phyloP scores from a whole-genome alignment of 1,139 yeast genomes.

The Yamadazyma oceani region DNA sequence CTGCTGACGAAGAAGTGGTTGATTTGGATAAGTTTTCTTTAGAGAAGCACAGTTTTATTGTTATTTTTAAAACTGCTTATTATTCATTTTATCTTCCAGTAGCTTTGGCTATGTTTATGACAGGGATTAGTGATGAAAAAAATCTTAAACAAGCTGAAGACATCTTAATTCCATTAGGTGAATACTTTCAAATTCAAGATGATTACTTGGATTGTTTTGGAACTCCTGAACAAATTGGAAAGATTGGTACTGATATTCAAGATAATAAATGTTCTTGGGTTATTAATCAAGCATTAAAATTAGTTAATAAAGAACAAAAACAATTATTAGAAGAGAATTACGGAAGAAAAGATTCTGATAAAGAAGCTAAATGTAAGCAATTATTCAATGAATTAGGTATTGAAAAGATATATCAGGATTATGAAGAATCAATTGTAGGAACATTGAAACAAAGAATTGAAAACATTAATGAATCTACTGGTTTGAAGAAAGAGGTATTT shows the following conservation, averaged over 20 bases:
- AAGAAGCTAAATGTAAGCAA: constrained; percentile 71
- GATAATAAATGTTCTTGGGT: constrained; percentile 99
- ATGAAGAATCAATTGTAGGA: constrained; percentile 76
- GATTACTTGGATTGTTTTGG: constrained; percentile 97
- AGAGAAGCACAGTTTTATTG: constrained; percentile 91
- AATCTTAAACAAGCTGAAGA: constrained; percentile 89
- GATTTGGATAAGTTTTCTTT: constrained; percentile 86
- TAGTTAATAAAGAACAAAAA: constrained; percentile 81
- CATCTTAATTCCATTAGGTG: constrained; percentile 91
- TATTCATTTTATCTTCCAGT: constrained; percentile 98
- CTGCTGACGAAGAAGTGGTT: constrained; percentile 95
- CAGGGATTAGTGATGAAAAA: constrained; percentile 67
- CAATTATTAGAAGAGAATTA: constrained; percentile 79
- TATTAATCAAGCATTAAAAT: constrained; percentile 84
- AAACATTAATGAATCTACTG: constrained; percentile 81
- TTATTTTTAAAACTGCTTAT: constrained; percentile 94
- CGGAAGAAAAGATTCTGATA: constrained; percentile 73
- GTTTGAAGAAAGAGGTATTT: constrained; percentile 84
- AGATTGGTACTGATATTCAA: constrained; percentile 97
- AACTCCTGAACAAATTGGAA: constrained; percentile 95
- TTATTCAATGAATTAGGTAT: constrained; percentile 75
- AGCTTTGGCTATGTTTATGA: constrained; percentile 92
- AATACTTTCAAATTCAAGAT: constrained; percentile 98
- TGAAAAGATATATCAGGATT: constrained; percentile 67
- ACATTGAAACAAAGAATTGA: constrained; percentile 66